phyloP scores from a whole-genome alignment of 352 stramenopile species.

The Phytophthora palmivora region DNA sequence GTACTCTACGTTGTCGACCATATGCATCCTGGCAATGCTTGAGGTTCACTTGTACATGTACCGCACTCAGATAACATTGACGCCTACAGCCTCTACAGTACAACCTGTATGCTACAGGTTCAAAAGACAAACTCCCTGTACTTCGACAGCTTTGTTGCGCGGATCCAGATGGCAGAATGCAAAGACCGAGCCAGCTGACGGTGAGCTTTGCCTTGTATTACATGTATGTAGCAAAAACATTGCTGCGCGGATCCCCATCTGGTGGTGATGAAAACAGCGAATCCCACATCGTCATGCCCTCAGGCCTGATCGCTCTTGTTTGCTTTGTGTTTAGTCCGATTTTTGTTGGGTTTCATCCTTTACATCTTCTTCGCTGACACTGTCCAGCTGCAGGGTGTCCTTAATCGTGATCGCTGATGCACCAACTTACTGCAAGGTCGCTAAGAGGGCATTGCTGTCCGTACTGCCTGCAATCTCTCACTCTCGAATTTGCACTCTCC shows the following conservation, averaged over 20 bases:
- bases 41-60: too few relatives aligned
- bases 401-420: constrained; percentile 12
- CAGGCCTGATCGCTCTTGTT: constrained; percentile 19
- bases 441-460: constrained; percentile 10
- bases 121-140: too few relatives aligned
- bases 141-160: constrained; percentile 1
- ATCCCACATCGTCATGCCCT: constrained; percentile 11
- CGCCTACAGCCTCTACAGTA: too few relatives aligned
- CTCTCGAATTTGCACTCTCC: constrained; percentile 35
- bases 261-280: constrained; percentile 10
- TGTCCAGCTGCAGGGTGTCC: constrained; percentile 14
- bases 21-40: constrained; percentile 8
- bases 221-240: constrained; percentile 9
- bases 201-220: not conserved
- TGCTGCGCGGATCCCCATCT: constrained; percentile 15
- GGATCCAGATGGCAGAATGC: constrained; percentile 8
- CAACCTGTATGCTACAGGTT: too few relatives aligned
- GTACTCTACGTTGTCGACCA: not conserved
- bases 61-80: too few relatives aligned
- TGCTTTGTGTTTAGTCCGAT: constrained; percentile 18
- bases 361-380: constrained; percentile 14
- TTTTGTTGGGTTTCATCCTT: constrained; percentile 23
- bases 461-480: constrained; percentile 9
- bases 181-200: constrained; percentile 3
- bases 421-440: constrained; percentile 8